Conservation (phyloP, 768 basidiomycete species). For the Xanthoconium stramineum region DNA sequence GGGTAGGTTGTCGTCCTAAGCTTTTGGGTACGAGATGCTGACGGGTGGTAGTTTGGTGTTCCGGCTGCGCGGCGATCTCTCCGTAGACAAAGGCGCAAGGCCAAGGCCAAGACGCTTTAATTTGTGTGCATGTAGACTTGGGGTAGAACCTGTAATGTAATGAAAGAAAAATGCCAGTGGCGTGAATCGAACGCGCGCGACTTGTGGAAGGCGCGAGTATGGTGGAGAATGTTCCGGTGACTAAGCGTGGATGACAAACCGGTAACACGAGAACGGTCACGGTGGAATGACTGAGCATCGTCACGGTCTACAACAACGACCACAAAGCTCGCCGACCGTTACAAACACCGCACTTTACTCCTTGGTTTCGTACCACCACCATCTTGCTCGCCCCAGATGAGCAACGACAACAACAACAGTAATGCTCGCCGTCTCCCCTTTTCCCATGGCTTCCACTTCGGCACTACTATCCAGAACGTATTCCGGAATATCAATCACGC, state of each 20-base stretch:
- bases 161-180: background rate
- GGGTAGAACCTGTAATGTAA: background rate
- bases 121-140: background rate
- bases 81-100: conserved; percentile 31
- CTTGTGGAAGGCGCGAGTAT: too few species aligned
- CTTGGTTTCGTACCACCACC: conserved; percentile 22
- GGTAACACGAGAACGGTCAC: conserved; percentile 8
- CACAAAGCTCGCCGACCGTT: background rate
- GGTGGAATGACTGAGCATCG: background rate
- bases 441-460: conserved; percentile 20
- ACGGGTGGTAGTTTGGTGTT: conserved; percentile 55
- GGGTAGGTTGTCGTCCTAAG: conserved; percentile 42
- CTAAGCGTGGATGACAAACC: conserved; percentile 24
- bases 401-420: conserved; percentile 13
- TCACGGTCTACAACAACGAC: background rate
- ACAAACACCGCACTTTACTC: conserved; percentile 3
- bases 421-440: conserved; percentile 11
- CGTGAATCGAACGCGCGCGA: conserved; percentile 17
- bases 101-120: conserved; percentile 33
- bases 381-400: conserved; percentile 11
- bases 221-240: conserved; percentile 32
- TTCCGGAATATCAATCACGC: conserved; percentile 33
- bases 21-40: conserved; percentile 2
- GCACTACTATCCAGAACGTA: conserved; percentile 28
- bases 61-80: conserved; percentile 56